Evolutionary conservation across 768 basidiomycete genomes (phyloP).

Genomic region (Neoboletus magnificus): DNA sequence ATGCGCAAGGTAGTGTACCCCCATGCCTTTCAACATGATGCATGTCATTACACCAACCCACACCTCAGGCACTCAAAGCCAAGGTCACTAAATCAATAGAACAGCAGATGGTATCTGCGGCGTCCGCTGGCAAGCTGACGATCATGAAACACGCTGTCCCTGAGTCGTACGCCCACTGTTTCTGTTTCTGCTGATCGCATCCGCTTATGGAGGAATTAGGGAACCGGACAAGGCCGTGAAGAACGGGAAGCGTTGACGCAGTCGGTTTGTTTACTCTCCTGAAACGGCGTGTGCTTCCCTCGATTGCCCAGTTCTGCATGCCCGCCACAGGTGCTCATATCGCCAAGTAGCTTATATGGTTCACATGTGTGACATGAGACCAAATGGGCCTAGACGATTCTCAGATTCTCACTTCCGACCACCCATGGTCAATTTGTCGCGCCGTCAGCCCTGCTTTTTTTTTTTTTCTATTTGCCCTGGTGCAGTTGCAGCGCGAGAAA

Average conservation of each 20-base stretch:
- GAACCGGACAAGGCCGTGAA: constrained; percentile 19
- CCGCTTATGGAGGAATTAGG: constrained; percentile 11
- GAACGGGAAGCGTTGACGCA: constrained; percentile 18
- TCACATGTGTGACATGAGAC: background rate
- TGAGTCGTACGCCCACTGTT: constrained; percentile 21
- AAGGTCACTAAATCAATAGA: constrained; percentile 94
- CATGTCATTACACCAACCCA: background rate
- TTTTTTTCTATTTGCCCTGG: background rate
- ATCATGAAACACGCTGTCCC: constrained; percentile 76
- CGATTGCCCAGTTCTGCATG: background rate
- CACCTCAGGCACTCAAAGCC: constrained; percentile 67
- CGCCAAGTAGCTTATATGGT: constrained; percentile 1
- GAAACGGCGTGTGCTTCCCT: constrained; percentile 6
- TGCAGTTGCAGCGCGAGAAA: background rate
- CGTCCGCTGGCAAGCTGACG: constrained; percentile 84
- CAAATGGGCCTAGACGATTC: background rate
- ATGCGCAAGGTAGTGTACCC: constrained; percentile 61
- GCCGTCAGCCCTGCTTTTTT: background rate
- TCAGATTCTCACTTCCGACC: background rate
- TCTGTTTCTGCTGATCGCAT: background rate
- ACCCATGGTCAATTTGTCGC: background rate
- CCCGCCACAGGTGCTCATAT: background rate
- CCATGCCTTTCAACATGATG: background rate
- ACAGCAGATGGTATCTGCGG: constrained; percentile 84
- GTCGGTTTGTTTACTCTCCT: background rate